These are phyloP conservation scores for Quercus lobata DNA, from an alignment of 331 rosid species.

Conservation along the genomic window DNA sequence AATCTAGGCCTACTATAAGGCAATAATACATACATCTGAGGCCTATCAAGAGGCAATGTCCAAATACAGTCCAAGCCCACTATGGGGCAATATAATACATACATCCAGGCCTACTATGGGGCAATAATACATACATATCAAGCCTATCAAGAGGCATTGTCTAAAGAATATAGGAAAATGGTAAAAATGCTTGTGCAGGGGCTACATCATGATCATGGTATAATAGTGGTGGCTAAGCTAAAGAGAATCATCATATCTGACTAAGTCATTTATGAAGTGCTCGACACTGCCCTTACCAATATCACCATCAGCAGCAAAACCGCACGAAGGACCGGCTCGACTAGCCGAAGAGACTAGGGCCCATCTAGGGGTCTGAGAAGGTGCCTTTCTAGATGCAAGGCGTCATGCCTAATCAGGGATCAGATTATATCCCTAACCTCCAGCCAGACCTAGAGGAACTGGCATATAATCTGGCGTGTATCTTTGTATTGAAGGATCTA, in stretches of 20 bases:
- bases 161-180: too few relatives aligned
- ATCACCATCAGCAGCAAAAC: accelerated
- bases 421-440: accelerated
- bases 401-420: accelerated
- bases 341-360: accelerated
- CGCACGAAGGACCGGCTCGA: accelerated
- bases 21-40: too few relatives aligned
- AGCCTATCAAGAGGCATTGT: too few relatives aligned
- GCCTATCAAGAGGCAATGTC: too few relatives aligned
- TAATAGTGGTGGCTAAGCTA: too few relatives aligned
- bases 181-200: accelerated
- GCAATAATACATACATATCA: too few relatives aligned
- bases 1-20: accelerated
- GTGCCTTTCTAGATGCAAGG: accelerated
- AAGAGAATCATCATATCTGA: too few relatives aligned
- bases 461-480: accelerated
- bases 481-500: accelerated
- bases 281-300: too few relatives aligned
- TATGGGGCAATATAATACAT: too few relatives aligned
- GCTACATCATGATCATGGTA: too few relatives aligned
- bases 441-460: accelerated
- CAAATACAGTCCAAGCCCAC: too few relatives aligned
- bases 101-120: accelerated
- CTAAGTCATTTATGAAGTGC: accelerated
- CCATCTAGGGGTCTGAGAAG: accelerated